Base-by-base conservation (phyloP, 2,329 filamentous ascomycete species). In the Apiospora koreana region DNA sequence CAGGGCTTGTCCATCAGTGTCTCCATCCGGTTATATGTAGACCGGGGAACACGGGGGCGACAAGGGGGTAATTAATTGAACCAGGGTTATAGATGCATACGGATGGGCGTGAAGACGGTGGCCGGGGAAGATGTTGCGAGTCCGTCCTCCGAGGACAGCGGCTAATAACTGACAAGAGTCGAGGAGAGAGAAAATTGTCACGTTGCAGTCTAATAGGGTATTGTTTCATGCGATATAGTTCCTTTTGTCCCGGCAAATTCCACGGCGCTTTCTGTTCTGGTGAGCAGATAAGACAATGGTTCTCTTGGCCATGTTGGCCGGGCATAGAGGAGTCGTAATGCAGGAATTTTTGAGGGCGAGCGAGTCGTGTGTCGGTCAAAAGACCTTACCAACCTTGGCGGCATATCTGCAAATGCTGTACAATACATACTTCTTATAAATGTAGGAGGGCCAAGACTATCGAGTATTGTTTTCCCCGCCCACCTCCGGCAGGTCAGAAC, bases 281-380 rank as follows among this genome's bases (percentile, higher is more conserved):
- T 38, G 54, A 35, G 38, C 3, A 62, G 18, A 38, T 38, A 62
- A 38, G 54, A 62, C 54, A 62, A 23, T 23, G 16, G 9, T 4
- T 9, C 28, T 58, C 50, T 58, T 58, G 50, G 50, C 50, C 50
- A 21, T 58, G 28, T 35, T 58, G 50, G 50, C 21, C 10, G 31
- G 54, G 31, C 54, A 62, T 62, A 28, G 18, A 10, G 21, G n/a
- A 38, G 54, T 14, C 41, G 41, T 18, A 43, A 12, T 16, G 41
- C 41, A n/a, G 54, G 31, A n/a, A 62, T 38, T 31, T n/a, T 31
- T 18, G 31, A 62, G 21, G 4, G 31, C 23, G 9, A 14, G 31
- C 54, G 54, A 62, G 54, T 62, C 54, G 54, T 62, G 54, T 38
- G 54, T 62, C 54, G 54, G 54, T 38, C 54, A 38, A 31, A 31